Conservation (phyloP, 2,329 filamentous ascomycete genomes). For the Penicillium sp. region DNA sequence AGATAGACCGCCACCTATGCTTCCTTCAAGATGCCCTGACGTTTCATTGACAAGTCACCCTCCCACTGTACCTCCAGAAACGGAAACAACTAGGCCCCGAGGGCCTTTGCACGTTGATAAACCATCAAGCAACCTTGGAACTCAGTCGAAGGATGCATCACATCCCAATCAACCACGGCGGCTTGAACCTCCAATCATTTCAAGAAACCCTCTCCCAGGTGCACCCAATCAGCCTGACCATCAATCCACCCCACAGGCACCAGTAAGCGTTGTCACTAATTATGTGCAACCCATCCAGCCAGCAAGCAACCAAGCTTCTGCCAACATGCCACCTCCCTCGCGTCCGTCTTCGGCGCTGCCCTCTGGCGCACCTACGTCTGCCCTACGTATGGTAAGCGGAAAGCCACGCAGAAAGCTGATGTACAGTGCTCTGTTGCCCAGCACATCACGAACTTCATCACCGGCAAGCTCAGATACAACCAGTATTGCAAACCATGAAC, state of each 20-base stretch:
- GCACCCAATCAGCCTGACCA: not conserved
- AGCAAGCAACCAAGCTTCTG: not conserved
- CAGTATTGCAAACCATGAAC: conserved; percentile 1
- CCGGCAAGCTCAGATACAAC: conserved; percentile 7
- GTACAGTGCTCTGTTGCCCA: conserved; percentile 40
- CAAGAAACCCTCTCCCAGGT: not conserved
- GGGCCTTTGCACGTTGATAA: not conserved
- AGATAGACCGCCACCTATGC: not conserved
- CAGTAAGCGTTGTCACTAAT: not conserved
- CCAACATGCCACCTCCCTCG: conserved; percentile 3
- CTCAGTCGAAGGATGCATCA: not conserved
- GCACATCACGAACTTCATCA: conserved; percentile 16
- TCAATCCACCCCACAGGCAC: not conserved
- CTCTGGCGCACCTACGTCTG: conserved; percentile 21
- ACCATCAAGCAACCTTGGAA: not conserved
- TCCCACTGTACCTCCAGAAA: not conserved
- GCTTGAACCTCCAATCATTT: not conserved
- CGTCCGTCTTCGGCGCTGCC: not conserved
- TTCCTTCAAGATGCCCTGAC: not conserved
- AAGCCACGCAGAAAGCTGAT: conserved; percentile 47
- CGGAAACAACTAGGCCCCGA: not conserved
- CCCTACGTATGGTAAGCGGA: conserved; percentile 33
- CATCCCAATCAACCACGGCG: not conserved
- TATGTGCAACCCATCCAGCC: not conserved
- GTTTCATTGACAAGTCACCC: not conserved